Base-by-base conservation (phyloP, 176 grass and related monocot genomes). In the Musa itinerans region DNA sequence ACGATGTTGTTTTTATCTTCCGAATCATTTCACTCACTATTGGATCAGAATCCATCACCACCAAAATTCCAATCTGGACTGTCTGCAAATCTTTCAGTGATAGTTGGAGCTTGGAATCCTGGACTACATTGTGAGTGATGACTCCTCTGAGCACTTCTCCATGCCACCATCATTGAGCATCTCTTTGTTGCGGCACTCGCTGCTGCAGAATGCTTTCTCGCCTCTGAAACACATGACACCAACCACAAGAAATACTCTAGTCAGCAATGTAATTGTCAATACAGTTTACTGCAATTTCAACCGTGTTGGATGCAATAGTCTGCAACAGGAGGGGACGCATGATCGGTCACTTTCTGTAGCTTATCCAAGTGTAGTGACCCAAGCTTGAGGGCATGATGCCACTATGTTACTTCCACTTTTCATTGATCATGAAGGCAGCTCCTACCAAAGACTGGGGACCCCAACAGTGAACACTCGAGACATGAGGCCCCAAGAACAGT, bases 141-240 rank as follows among this genome's bases (percentile, higher is more conserved):
- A 53, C 15, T 53, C 48, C 53, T 13, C 21, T 1, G 17, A 52
- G 8, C 24, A 85, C 22, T 82, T 79, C 73, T 85, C 82, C 76
- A 63, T 63, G 8, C 75, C 77, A 71, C 88, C 76, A 8, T 89
- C 84, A 0, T 80, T 85, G 79, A 89, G 82, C 79, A 83, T 85
- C 70, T 85, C 84, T 29, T 75, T 84, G 82, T 81, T 80, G 57
- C 59, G 82, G 79, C 87, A 92, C 74, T 87, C 87, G 21, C 74
- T 76, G 84, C 90, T 87, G 79, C 84, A 92, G 80, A 92, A 92
- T 23, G 84, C 84, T 81, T 81, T 89, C 51, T 85, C 82, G n/a
- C 82, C 90, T 73, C 90, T 92, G 79, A 8, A 20, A 79, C 34
- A 43, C 34, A 43, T 43, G 48, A n/a, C 2, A 74, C 12, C 54